Percentiles rank a stretch among this genome's conserved stretches.
phyloP scores from a whole-genome alignment of 345 rosid species.

The Dovyalis caffra region DNA sequence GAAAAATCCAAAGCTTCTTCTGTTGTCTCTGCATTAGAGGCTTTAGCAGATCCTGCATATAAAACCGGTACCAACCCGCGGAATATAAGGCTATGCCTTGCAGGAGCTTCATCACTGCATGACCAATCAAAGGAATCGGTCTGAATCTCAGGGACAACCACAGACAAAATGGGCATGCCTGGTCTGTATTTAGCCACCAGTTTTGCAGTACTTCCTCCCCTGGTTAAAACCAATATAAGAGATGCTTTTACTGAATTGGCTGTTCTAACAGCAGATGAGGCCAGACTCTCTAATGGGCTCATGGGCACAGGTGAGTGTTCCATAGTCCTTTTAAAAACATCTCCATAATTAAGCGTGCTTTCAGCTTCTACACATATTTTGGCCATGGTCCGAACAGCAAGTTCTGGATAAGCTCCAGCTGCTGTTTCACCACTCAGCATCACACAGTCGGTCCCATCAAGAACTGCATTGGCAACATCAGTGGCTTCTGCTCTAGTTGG shows the following conservation, averaged over 20 bases:
- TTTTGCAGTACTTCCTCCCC: slow-evolving; percentile 96
- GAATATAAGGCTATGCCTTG: slow-evolving; percentile 87
- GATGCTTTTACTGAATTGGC: slow-evolving; percentile 84
- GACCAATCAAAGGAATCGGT: slow-evolving; percentile 92
- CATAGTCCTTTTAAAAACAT: slow-evolving; percentile 83
- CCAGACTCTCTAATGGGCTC: slow-evolving; percentile 91
- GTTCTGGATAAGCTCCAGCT: slow-evolving; percentile 96
- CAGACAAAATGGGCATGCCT: slow-evolving; percentile 80
- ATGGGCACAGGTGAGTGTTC: slow-evolving; percentile 83
- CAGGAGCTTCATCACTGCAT: slow-evolving; percentile 83
- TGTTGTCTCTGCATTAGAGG: slow-evolving; percentile 83
- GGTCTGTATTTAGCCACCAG: slow-evolving; percentile 97
- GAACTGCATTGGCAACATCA: slow-evolving; percentile 96
- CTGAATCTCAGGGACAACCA: slow-evolving; percentile 85
- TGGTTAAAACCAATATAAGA: slow-evolving; percentile 79
- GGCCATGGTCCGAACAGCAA: slow-evolving; percentile 93
- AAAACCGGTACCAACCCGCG: slow-evolving; percentile 83
- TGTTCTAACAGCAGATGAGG: slow-evolving; percentile 88
- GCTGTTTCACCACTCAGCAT: slow-evolving; percentile 99
- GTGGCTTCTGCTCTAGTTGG: slow-evolving; percentile 99
- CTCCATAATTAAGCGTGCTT: slow-evolving; percentile 82
- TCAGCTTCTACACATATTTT: slow-evolving; percentile 89
- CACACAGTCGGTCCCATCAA: slow-evolving; percentile 90
- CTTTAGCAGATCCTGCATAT: slow-evolving; percentile 88
- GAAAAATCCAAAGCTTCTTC: slow-evolving; percentile 91